Evolutionary conservation across 2,329 filamentous ascomycete genomes (phyloP), one percentile per base, ranked within the genome.

Genomic region (Diaporthe sp.): DNA sequence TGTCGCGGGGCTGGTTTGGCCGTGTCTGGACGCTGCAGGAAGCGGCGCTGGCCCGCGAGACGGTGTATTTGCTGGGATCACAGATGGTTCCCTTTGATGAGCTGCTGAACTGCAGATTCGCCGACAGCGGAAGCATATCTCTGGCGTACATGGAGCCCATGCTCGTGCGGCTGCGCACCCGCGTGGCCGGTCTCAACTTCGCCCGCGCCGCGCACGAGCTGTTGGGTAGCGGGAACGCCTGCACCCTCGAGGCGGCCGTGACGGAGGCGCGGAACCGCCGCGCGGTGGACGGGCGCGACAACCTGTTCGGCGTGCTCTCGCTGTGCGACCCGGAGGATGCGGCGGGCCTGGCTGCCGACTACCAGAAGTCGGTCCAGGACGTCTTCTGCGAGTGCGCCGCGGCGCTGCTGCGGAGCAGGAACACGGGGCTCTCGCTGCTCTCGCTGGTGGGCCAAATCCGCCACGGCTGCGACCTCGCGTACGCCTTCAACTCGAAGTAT

Each of bases 21-120:
- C 58, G 58, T 17, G 58, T 61, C 37, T 61, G 58, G 37, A 61
- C 58, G 37, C 58, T 65, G 58, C 58, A 61, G 37, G 58, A 61
- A 17, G 37, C 34, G 4, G 58, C 58, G 8, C 58, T 61, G 10
- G 58, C 58, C 10, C 58, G 58, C 37, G 37, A 61, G 37, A 61
- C 37, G n/a, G 58, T 61, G 0, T 61, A 61, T 1, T n/a, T 61
- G 37, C 58, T 61, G 3, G 58, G 58, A 3, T 25, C 58, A 3
- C 37, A 42, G 58, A 25, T 2, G 3, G 58, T 61, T 22, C 58
- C 58, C 3, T 61, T 61, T 9, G 37, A 61, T 0, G 13, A 61
- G 22, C 37, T 61, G 22, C n/a, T 61, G 13, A 25, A 22, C 3
- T 39, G 34, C 34, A n/a, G 4, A 22, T 60, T 60, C 22, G 57